Evolutionary conservation across 306 rosid species (phyloP).

Genomic region (Quercus suber): DNA sequence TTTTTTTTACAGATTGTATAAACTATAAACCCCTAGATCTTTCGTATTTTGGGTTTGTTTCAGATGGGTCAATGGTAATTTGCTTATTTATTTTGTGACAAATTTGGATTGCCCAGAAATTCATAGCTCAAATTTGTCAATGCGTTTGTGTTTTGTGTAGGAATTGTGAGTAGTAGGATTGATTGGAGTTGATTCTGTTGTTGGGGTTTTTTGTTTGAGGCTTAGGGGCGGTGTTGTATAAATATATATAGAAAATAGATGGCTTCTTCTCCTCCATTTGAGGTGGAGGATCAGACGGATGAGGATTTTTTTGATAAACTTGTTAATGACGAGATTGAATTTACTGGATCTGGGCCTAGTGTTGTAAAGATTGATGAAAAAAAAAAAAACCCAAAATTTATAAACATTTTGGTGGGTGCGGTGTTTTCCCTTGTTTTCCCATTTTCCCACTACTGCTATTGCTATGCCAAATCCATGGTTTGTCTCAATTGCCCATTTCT

Average conservation of each 20-base stretch:
- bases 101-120: not conserved
- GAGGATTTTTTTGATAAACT: constrained; percentile 91
- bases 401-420: not conserved
- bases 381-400: not conserved
- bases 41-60: not conserved
- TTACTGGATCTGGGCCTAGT: constrained; percentile 20
- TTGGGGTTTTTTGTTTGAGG: constrained; percentile 9
- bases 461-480: not conserved
- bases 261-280: constrained; percentile 88
- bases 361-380: constrained; percentile 29
- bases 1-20: not conserved
- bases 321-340: constrained; percentile 63
- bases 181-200: not conserved
- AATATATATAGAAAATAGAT: constrained; percentile 18
- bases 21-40: not conserved
- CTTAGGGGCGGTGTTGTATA: constrained; percentile 20
- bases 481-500: not conserved
- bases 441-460: not conserved
- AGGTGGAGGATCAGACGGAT: constrained; percentile 81
- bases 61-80: not conserved
- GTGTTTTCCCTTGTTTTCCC: not conserved
- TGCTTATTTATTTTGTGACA: not conserved
- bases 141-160: not conserved
- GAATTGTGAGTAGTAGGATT: not conserved
- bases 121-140: not conserved